Evolutionary conservation across 345 rosid species (phyloP).

Genomic region (Excoecaria cochinchinensis): DNA sequence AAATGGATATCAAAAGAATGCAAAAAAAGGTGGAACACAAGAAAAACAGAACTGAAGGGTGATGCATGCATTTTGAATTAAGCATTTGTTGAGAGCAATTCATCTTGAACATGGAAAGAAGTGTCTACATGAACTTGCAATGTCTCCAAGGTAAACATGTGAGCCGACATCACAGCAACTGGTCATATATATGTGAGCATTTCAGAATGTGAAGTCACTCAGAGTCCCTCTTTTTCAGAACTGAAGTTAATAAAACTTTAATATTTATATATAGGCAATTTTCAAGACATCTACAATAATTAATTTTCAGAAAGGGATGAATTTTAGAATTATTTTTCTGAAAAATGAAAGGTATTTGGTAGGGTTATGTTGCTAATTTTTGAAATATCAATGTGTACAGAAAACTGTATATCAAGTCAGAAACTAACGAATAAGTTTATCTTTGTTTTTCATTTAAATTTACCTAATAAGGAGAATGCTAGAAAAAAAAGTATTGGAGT

Average conservation of each 20-base stretch:
- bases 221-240: not conserved
- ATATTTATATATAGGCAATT: no score
- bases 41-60: not conserved
- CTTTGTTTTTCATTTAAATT: no score
- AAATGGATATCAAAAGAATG: not conserved
- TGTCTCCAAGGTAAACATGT: not conserved
- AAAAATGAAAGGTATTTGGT: no score
- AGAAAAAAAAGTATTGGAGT: no score
- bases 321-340: no score
- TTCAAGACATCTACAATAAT: no score
- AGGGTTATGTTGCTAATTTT: no score
- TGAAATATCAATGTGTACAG: no score
- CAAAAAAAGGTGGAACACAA: not conserved
- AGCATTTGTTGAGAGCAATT: not conserved
- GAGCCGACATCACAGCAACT: not conserved
- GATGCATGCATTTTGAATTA: not conserved
- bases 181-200: not conserved
- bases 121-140: not conserved
- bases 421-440: no score
- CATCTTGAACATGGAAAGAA: not conserved
- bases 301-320: no score
- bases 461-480: no score
- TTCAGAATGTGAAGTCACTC: not conserved
- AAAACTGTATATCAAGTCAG: no score
- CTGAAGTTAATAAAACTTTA: not conserved